A percentile compares a stretch with the other conserved stretches of the same genome.
Evolutionary conservation across 2,329 filamentous ascomycete genomes (phyloP).

Genomic region (Leptosphaerulina australis): DNA sequence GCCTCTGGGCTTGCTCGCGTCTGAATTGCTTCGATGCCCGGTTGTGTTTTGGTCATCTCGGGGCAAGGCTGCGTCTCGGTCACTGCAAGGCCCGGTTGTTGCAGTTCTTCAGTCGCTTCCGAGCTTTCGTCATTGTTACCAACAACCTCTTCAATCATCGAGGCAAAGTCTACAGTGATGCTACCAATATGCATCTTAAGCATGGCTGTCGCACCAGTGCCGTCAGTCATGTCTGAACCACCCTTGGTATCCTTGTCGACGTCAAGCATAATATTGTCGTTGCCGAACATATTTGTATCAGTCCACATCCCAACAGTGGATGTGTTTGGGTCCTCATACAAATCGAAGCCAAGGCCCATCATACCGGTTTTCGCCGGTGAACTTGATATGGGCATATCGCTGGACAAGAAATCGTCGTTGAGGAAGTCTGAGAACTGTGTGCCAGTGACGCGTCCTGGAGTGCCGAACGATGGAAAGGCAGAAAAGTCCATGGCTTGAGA

Average conservation of each 20-base stretch:
- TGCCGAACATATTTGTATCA: constrained; percentile 43
- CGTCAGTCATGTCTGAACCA: background rate
- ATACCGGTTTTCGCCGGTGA: constrained; percentile 38
- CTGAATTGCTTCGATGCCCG: background rate
- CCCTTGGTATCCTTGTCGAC: constrained; percentile 20
- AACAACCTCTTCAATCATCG: constrained; percentile 48
- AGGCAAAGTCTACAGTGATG: constrained; percentile 43
- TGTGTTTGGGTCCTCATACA: constrained; percentile 48
- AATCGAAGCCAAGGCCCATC: constrained; percentile 37
- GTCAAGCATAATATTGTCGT: constrained; percentile 34
- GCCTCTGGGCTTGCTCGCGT: constrained; percentile 16
- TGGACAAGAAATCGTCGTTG: constrained; percentile 43
- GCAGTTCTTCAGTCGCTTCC: background rate
- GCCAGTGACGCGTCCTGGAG: constrained; percentile 29
- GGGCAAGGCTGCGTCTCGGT: background rate
- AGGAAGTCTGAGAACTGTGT: constrained; percentile 39
- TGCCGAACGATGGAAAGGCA: constrained; percentile 45
- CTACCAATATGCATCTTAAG: constrained; percentile 39
- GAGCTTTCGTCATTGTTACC: constrained; percentile 25
- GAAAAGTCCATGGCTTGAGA: constrained; percentile 41
- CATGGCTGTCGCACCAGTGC: constrained; percentile 13
- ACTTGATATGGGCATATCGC: constrained; percentile 47
- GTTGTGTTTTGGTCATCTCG: background rate
- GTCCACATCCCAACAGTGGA: constrained; percentile 44
- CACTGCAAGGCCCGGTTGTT: background rate